phyloP scores from a whole-genome alignment of 176 grass and related monocot genomes.

The Oryza punctata region DNA sequence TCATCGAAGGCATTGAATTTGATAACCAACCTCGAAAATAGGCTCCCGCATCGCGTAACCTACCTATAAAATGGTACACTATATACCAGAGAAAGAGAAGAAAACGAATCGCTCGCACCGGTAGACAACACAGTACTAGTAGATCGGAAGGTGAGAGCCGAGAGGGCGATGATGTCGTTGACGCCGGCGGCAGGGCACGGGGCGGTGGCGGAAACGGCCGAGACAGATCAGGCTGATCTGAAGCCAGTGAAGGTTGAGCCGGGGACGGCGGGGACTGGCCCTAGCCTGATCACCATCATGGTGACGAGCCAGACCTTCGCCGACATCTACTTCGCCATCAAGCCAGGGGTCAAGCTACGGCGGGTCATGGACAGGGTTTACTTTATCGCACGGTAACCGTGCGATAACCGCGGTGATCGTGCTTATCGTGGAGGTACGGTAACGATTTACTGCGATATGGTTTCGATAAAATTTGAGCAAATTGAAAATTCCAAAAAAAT shows the following conservation, averaged over 20 bases:
- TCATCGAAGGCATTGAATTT: too few relatives aligned
- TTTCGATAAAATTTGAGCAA: too few relatives aligned
- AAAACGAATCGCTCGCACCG: not conserved
- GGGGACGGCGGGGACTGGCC: not conserved
- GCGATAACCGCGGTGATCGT: too few relatives aligned
- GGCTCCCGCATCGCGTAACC: too few relatives aligned
- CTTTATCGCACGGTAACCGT: too few relatives aligned
- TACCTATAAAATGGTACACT: too few relatives aligned
- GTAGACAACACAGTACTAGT: not conserved
- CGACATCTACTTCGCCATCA: not conserved
- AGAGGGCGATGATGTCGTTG: not conserved
- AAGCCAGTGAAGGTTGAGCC: conserved; percentile 21
- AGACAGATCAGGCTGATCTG: not conserved
- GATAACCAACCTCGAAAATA: too few relatives aligned
- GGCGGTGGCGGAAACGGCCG: not conserved
- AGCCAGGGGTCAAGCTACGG: not conserved
- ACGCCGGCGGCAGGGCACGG: not conserved
- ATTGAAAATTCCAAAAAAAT: too few relatives aligned
- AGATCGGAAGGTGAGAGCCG: not conserved
- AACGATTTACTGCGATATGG: too few relatives aligned
- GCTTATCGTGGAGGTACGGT: too few relatives aligned
- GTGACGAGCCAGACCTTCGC: not conserved
- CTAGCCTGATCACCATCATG: not conserved
- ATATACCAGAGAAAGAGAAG: too few relatives aligned
- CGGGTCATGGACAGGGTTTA: conserved; percentile 5